Base-by-base conservation (phyloP, 306 rosid genomes). In the Cicer judaicum region DNA sequence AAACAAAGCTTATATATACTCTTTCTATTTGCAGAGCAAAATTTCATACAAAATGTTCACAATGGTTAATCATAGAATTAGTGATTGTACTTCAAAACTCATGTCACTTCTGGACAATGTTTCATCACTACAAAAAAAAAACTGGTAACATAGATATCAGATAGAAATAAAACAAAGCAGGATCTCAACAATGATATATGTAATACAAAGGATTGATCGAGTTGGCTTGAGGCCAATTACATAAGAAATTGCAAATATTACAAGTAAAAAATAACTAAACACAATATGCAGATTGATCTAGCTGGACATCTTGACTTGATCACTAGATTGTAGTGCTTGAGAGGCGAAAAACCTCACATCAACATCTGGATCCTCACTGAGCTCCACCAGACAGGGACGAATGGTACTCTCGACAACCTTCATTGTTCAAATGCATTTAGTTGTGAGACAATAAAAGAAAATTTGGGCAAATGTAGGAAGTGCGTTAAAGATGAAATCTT, bases 311-410 rank as follows among this genome's bases (percentile, higher is more conserved):
- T 83, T 86, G 62, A 86, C 92, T 67, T 84, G 92, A 67, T 84
- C 89, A 64, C 84, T 86, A 49, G 98, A 85, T 64, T 88, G 96
- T 43, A 94, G 90, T 1, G 97, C 99, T 85, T 92, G 97, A 76
- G 86, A 88, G 15, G 99, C 96, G 5, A 87, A 94, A 81, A 88
- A 94, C 83, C 99, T 88, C 18, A 94, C 99, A 77, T 94, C 99
- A 54, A 94, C 99, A 75, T 94, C 99, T 24, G 99, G 97, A 79
- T 94, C 99, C 88, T 94, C 99, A 29, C 90, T 81, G 64, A 94
- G 96, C 83, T 90, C 99, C 59, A 89, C 95, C 87, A 94, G 78
- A 70, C 95, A 82, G 7, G 99, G 99, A 39, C 90, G 91, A 80
- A 94, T 87, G 21, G 89, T 86, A 67, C 80, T 92, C 89, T 92